Conservation (phyloP, 345 rosid genomes). For the Eutrema heterophyllum region DNA sequence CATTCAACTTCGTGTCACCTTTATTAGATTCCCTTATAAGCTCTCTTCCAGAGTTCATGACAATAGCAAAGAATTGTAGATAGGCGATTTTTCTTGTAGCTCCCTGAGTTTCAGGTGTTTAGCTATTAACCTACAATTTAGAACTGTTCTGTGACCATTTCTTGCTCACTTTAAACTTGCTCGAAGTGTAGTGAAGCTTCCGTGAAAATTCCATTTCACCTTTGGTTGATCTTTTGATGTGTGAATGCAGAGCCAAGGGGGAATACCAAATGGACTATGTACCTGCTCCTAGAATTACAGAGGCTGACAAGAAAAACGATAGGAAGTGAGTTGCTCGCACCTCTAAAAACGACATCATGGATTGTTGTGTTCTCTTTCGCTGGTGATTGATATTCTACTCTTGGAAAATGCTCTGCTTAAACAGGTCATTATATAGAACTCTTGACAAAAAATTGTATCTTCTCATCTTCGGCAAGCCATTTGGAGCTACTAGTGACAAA, state of each 20-base stretch:
- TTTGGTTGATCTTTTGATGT: slow-evolving; percentile 14
- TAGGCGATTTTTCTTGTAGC: background rate
- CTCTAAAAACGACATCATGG: background rate
- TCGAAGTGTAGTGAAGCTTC: background rate
- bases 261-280: slow-evolving; percentile 86
- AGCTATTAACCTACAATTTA: background rate
- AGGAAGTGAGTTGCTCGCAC: slow-evolving; percentile 52
- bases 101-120: background rate
- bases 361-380: background rate
- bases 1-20: background rate
- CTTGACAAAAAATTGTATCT: slow-evolving; percentile 87
- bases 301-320: slow-evolving; percentile 84
- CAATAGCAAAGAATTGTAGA: background rate
- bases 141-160: background rate
- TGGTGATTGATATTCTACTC: background rate
- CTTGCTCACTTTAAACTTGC: background rate
- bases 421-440: slow-evolving; percentile 69
- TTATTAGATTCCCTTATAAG: background rate
- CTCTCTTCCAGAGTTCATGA: background rate
- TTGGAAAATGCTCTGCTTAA: background rate
- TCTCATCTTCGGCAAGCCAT: slow-evolving; percentile 59
- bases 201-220: background rate
- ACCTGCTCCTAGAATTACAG: slow-evolving; percentile 90
- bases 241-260: slow-evolving; percentile 70
- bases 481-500: slow-evolving; percentile 49